Conservation (phyloP, 108 stramenopile species). For the Skeletonema grethae region DNA sequence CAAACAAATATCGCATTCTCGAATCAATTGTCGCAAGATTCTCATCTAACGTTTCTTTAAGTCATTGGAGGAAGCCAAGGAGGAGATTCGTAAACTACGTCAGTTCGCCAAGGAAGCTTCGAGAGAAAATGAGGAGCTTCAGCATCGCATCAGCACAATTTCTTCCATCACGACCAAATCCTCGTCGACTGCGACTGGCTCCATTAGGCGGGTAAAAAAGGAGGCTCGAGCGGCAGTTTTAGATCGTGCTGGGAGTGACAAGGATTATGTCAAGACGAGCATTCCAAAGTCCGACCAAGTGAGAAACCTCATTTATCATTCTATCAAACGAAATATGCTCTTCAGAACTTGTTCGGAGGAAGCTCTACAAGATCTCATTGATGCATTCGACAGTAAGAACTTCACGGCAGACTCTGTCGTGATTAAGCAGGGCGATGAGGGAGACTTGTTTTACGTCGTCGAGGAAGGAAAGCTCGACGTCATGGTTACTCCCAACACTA, state of each 20-base stretch:
- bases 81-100: conserved; percentile 45
- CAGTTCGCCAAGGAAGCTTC: conserved; percentile 41
- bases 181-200: not conserved
- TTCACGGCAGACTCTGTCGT: conserved; percentile 51
- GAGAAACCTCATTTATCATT: conserved; percentile 61
- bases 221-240: conserved; percentile 52
- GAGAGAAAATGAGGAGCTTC: conserved; percentile 24
- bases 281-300: conserved; percentile 63
- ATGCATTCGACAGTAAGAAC: conserved; percentile 67
- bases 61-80: conserved; percentile 48
- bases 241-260: conserved; percentile 34
- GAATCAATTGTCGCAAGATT: not conserved
- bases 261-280: conserved; percentile 47
- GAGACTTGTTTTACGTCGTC: conserved; percentile 83
- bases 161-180: conserved; percentile 15
- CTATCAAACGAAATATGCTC: conserved; percentile 69
- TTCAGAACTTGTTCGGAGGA: conserved; percentile 64
- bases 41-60: not conserved
- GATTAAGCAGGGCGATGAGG: conserved; percentile 82
- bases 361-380: conserved; percentile 72
- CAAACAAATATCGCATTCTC: not conserved
- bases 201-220: conserved; percentile 17
- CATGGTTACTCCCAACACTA: conserved; percentile 35
- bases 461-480: conserved; percentile 61
- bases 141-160: conserved; percentile 19